Evolutionary conservation across 352 stramenopile genomes (phyloP), one percentile per base, ranked within the genome.

Genomic region (Hyaloperonospora brassicae): DNA sequence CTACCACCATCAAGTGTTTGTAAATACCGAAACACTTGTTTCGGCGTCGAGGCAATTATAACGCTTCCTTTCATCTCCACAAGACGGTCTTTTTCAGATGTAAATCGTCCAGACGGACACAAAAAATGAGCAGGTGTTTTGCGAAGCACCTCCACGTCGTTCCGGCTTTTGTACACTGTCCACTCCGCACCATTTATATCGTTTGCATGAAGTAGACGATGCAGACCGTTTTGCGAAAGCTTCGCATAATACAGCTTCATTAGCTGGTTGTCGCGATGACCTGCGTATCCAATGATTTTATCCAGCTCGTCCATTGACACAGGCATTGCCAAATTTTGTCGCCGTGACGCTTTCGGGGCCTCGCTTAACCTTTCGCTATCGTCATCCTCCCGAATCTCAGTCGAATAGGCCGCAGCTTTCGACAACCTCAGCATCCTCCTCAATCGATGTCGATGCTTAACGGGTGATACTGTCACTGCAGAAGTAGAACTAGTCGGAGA

Each of bases 1-100:
- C 65, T 73, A 38, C 50, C 58, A 47, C 60, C 47, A 42, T 87
- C 79, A 7, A 86, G 67, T 14, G 79, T 80, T 27, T 68, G 68
- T n/a, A 87, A 50, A 59, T 86, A 85, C 40, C 66, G 57, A 61
- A 81, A 89, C 55, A 89, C 69, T 5, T 71, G 58, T 2, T 61
- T 64, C 1, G 79, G 76, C 23, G 72, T 59, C 14, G 63, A 54
- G 9, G 56, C 64, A 38, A 89, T 70, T 24, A 72, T 64, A 23
- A 87, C 70, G 48, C 70, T 63, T 1, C 70, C 70, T 48, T 89
- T 89, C 76, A 89, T 87, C 58, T 89, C 79, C n/a, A 89, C 74
- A 30, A 87, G 74, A 17, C 72, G 62, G 21, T 80, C 59, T 4
- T 73, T 69, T 27, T 73, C 71, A 8, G 55, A 70, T 7, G 44